phyloP scores from a whole-genome alignment of 106 monocot genomes.

The Dioscorea dumetorum region DNA sequence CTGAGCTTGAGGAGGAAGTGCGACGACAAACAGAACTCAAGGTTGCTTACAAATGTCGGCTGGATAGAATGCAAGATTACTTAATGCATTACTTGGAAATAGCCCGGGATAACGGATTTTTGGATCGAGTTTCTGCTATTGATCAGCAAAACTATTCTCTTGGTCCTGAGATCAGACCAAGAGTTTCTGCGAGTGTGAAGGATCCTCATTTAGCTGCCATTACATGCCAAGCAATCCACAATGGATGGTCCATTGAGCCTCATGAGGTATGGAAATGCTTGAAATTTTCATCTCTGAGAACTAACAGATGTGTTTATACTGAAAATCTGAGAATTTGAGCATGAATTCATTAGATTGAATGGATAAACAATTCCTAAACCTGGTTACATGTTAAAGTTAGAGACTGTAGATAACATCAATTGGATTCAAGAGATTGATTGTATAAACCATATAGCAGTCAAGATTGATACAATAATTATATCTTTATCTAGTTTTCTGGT shows the following conservation, averaged over 20 bases:
- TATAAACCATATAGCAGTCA: too few relatives aligned
- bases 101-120: constrained; percentile 21
- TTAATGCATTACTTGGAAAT: constrained; percentile 20
- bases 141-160: background rate
- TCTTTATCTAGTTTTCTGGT: too few relatives aligned
- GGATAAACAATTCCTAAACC: too few relatives aligned
- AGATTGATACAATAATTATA: too few relatives aligned
- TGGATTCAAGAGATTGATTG: too few relatives aligned
- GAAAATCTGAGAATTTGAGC: background rate
- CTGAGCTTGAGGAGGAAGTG: constrained; percentile 20
- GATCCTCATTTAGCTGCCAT: constrained; percentile 10
- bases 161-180: background rate
- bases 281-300: background rate
- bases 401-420: too few relatives aligned
- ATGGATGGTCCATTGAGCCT: constrained; percentile 35
- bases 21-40: constrained; percentile 15
- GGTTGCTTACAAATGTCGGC: constrained; percentile 14
- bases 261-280: constrained; percentile 18
- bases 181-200: background rate
- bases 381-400: too few relatives aligned
- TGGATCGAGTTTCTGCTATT: constrained; percentile 2
- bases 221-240: constrained; percentile 17
- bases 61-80: constrained; percentile 26
- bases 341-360: too few relatives aligned
- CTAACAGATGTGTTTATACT: background rate